phyloP scores from a whole-genome alignment of 345 rosid genomes.

The Lumnitzera racemosa region DNA sequence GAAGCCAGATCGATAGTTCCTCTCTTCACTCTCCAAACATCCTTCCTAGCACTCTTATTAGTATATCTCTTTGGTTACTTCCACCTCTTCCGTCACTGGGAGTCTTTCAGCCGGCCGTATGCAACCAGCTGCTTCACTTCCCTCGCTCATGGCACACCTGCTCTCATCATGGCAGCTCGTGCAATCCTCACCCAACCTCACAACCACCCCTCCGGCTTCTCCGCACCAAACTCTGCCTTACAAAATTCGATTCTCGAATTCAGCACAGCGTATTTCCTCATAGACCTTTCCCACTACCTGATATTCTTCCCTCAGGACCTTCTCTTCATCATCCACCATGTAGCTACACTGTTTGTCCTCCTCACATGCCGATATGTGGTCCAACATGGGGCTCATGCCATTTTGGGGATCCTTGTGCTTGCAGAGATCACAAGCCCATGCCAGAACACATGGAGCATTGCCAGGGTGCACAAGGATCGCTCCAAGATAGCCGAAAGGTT shows the following conservation, averaged over 20 bases:
- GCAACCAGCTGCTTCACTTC: conserved; percentile 82
- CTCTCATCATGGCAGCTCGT: conserved; percentile 35
- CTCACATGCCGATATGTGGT: conserved; percentile 58
- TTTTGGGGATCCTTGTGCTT: conserved; percentile 49
- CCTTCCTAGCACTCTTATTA: conserved; percentile 36
- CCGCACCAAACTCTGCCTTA: conserved; percentile 42
- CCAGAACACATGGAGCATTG: conserved; percentile 67
- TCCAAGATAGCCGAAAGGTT: conserved; percentile 37
- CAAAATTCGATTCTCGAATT: conserved; percentile 60
- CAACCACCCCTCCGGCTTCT: conserved; percentile 15
- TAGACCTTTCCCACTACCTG: conserved; percentile 68
- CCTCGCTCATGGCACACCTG: conserved; percentile 75
- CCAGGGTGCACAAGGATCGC: conserved; percentile 31
- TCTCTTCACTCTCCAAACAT: conserved; percentile 16
- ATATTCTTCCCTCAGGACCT: conserved; percentile 49
- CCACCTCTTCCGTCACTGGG: conserved; percentile 55
- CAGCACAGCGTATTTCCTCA: conserved; percentile 68
- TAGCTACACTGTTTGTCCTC: conserved; percentile 65
- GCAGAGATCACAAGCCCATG: conserved; percentile 79
- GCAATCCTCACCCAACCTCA: conserved; percentile 23
- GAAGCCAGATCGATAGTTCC: conserved; percentile 22
- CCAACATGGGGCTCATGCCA: conserved; percentile 47
- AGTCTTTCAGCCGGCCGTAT: conserved; percentile 32
- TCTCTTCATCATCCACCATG: conserved; percentile 84
- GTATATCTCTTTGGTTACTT: conserved; percentile 42